Conservation (phyloP, 1,284 basidiomycete species). For the Marasmius fiardii region DNA sequence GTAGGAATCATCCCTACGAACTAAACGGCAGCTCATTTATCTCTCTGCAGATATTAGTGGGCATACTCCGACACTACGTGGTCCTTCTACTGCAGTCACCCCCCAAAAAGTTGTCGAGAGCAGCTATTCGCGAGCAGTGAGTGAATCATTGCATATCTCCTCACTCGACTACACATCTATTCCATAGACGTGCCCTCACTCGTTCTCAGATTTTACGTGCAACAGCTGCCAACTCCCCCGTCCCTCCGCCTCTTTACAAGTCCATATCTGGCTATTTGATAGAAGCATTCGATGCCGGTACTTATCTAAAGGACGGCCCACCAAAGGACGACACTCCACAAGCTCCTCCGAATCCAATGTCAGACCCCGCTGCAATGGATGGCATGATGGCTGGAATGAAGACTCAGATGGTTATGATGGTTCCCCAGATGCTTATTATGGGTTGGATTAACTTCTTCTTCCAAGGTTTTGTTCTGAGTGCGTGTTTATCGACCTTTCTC, state of each 20-base stretch:
- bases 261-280: slow-evolving; percentile 74
- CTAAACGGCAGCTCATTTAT: slow-evolving; percentile 7
- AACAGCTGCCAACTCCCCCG: slow-evolving; percentile 75
- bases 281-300: slow-evolving; percentile 69
- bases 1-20: slow-evolving; percentile 36
- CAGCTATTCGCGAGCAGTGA: slow-evolving; percentile 91
- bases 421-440: slow-evolving; percentile 98
- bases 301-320: slow-evolving; percentile 83
- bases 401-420: slow-evolving; percentile 98
- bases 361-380: slow-evolving; percentile 92
- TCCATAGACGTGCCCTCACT: slow-evolving; percentile 73
- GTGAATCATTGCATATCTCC: slow-evolving; percentile 30
- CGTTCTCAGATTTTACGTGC: slow-evolving; percentile 83
- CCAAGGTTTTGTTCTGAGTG: slow-evolving; percentile 95
- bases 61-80: slow-evolving; percentile 92
- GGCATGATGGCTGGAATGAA: slow-evolving; percentile 99
- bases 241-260: slow-evolving; percentile 73
- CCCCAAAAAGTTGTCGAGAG: slow-evolving; percentile 79
- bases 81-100: slow-evolving; percentile 81
- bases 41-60: slow-evolving; percentile 78
- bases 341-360: slow-evolving; percentile 70
- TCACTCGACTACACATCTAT: slow-evolving; percentile 7
- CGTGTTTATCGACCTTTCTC: slow-evolving; percentile 32
- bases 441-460: slow-evolving; percentile 99
- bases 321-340: slow-evolving; percentile 57